Evolutionary conservation across 169 alveolate species (phyloP).

Genomic region (Babesia divergens): DNA sequence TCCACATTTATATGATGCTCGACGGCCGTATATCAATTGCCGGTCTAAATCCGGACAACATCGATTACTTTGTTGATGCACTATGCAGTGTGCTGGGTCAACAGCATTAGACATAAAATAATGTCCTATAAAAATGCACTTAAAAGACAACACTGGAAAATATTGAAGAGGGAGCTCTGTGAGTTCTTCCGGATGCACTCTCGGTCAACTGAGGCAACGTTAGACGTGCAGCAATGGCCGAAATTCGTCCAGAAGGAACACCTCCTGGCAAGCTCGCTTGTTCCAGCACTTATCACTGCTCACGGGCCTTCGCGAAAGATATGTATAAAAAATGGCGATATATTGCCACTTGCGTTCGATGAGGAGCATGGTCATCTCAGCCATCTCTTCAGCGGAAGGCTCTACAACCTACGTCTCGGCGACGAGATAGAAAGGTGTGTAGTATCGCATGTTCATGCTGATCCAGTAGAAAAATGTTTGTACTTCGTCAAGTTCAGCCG

Average conservation of each 20-base stretch:
- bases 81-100: constrained; percentile 31
- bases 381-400: constrained; percentile 77
- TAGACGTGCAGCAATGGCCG: constrained; percentile 56
- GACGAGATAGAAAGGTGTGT: constrained; percentile 67
- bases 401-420: constrained; percentile 66
- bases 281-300: constrained; percentile 72
- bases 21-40: constrained; percentile 53
- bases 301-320: constrained; percentile 66
- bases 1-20: constrained; percentile 50
- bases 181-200: constrained; percentile 33
- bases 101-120: not conserved
- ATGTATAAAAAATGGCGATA: constrained; percentile 54
- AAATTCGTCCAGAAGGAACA: constrained; percentile 61
- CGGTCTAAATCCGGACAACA: constrained; percentile 34
- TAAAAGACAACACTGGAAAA: constrained; percentile 54
- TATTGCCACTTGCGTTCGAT: constrained; percentile 78
- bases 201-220: constrained; percentile 43
- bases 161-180: constrained; percentile 38
- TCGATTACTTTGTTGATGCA: constrained; percentile 47
- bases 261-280: constrained; percentile 49
- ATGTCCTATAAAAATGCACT: constrained; percentile 53
- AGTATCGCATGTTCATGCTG: constrained; percentile 73
- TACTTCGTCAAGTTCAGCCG: constrained; percentile 77
- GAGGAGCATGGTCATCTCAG: constrained; percentile 81
- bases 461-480: constrained; percentile 77